Base-by-base conservation (phyloP, 1,139 yeast genomes). In the Lodderomyces jiufengensis region DNA sequence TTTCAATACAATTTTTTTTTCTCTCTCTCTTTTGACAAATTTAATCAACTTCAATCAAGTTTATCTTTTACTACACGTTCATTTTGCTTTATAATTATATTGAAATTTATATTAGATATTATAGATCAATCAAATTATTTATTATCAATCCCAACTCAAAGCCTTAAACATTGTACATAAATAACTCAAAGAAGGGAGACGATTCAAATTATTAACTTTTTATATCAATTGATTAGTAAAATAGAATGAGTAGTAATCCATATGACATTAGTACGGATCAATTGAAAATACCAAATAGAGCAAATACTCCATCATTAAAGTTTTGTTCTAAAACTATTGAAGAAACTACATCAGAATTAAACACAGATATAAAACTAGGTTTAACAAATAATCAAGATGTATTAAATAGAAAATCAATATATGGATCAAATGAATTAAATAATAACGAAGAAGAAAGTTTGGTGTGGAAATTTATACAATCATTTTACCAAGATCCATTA, bases 401-500 rank as follows among this genome's bases (percentile, higher is more conserved):
- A 20, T 60, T 75, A 15, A 75, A 77, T 50, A 70, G 97, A 48
- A 73, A 90, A 51, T 70, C 80, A 18, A 63, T 81, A 18, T 84
- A 87, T 52, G 98, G 98, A 1, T 50, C 72, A 29, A 85, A 87
- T 56, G 95, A 85, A 53, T 67, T 92, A 36, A 62, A 70, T 9
- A 63, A 73, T 11, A 87, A 84, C 9, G 95, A 86, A 37, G 88
- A 84, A 29, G 97, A 90, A 47, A 76, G 78, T 40, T 52, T 90
- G 33, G 41, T 75, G 11, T 60, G 74, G 63, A 84, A 84, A 56
- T 92, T 92, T 50, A 38, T 87, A 16, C 70, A 82, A 38, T 86
- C 81, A 37, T 90, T 92, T 54, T 81, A 84, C 50, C 92, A 84
- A 49, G 95, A 90, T 61, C 96, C 96, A 12, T 70, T 92, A 60